A percentile compares a stretch with the other conserved stretches of the same genome.
These are phyloP conservation scores for Geotrichum fermentans DNA, from an alignment of 1,139 yeast species.

Conservation along the genomic window DNA sequence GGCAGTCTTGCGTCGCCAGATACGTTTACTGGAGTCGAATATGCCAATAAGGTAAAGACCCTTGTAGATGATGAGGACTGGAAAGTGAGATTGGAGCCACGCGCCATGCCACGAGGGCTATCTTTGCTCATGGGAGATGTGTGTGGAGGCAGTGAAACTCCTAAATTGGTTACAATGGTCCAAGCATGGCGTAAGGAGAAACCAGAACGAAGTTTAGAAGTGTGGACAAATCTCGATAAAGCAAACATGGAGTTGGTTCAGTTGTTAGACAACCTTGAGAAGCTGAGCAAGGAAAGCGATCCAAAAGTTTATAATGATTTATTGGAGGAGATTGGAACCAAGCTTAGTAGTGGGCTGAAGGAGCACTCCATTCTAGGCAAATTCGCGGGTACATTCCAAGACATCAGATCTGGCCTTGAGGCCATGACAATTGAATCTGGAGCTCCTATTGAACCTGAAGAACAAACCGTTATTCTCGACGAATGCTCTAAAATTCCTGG, in stretches of 20 bases:
- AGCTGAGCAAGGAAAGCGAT: constrained; percentile 25
- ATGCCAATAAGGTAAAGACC: constrained; percentile 32
- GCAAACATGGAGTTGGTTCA: constrained; percentile 57
- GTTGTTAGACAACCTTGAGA: constrained; percentile 43
- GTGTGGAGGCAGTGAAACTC: constrained; percentile 88
- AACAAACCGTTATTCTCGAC: constrained; percentile 71
- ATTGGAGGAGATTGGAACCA: constrained; percentile 13
- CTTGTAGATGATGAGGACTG: constrained; percentile 40
- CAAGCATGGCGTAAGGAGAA: constrained; percentile 59
- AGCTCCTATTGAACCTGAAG: constrained; percentile 82
- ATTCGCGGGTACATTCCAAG: constrained; percentile 36
- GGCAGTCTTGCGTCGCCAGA: constrained; percentile 20
- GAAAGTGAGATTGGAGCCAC: constrained; percentile 35
- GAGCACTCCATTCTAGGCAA: constrained; percentile 25
- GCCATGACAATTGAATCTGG: constrained; percentile 59
- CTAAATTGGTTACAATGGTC: constrained; percentile 76
- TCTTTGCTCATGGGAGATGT: constrained; percentile 88
- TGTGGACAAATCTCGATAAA: constrained; percentile 53
- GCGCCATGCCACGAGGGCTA: constrained; percentile 63
- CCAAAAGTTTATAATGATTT: constrained; percentile 20
- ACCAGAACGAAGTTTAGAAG: constrained; percentile 46
- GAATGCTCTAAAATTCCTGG: constrained; percentile 56
- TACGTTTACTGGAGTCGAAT: constrained; percentile 19
- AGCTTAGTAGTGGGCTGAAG: constrained; percentile 20
- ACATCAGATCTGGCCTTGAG: constrained; percentile 54